Evolutionary conservation across 108 stramenopile species (phyloP).

Genomic region (Epipyxis sp.): DNA sequence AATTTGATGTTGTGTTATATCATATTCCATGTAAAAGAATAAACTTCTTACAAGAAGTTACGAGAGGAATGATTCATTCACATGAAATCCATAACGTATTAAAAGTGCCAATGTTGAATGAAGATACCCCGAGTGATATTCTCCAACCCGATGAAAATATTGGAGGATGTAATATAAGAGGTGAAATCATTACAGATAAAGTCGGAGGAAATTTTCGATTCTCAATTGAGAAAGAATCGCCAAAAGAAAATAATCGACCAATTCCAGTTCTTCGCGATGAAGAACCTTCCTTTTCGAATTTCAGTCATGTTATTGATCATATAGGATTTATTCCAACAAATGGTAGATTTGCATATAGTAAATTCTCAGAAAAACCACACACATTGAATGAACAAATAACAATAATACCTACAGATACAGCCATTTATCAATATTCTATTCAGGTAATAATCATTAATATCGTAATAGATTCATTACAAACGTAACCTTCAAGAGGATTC

Average conservation of each 20-base stretch:
- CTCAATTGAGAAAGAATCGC: neutral
- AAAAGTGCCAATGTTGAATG: too few species aligned
- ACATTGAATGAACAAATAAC: too few species aligned
- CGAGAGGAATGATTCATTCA: neutral
- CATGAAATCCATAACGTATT: too few species aligned
- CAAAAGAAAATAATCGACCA: too few species aligned
- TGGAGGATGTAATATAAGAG: too few species aligned
- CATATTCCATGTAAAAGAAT: neutral
- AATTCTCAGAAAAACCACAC: neutral
- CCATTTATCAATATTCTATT: neutral
- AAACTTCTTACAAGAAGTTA: neutral
- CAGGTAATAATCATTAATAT: too few species aligned
- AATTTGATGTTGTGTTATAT: neutral
- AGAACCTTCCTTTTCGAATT: neutral
- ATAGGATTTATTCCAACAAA: neutral
- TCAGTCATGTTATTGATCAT: neutral
- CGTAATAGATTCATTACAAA: too few species aligned
- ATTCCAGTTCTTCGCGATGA: too few species aligned
- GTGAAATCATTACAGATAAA: constrained; percentile 6
- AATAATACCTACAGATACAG: neutral
- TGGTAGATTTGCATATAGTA: neutral
- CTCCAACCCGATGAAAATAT: too few species aligned
- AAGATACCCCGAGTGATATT: too few species aligned
- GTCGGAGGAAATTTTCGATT: neutral
- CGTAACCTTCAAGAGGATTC: too few species aligned